A percentile compares a stretch with the other conserved stretches of the same genome.
These are phyloP conservation scores for Aspergillus sp. DNA, from an alignment of 2,329 filamentous ascomycete species.

Conservation along the genomic window DNA sequence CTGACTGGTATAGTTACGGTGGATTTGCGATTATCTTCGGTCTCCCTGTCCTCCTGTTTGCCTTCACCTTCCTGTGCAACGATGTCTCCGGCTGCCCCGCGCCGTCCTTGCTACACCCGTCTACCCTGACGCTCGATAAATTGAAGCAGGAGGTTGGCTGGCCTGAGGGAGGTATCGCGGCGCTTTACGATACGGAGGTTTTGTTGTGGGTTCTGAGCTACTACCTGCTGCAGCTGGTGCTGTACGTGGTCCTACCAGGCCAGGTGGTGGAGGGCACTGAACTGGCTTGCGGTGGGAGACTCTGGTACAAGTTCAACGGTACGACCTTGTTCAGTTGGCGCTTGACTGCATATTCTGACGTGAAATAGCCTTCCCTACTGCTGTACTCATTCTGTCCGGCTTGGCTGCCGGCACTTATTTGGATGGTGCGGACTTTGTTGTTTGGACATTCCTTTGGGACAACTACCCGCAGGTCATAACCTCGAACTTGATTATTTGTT, in stretches of 20 bases:
- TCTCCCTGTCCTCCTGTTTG: conserved; percentile 75
- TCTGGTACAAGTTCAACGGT: conserved; percentile 83
- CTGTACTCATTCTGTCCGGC: conserved; percentile 68
- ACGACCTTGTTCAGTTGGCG: conserved; percentile 21
- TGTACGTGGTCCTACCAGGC: conserved; percentile 77
- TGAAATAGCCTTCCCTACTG: conserved; percentile 69
- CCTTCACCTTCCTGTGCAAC: conserved; percentile 84
- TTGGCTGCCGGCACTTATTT: conserved; percentile 71
- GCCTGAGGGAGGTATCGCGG: conserved; percentile 68
- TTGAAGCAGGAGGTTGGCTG: conserved; percentile 81
- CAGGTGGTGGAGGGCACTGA: conserved; percentile 68
- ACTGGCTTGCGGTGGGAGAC: conserved; percentile 67
- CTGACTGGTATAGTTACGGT: conserved; percentile 59
- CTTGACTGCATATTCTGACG: conserved; percentile 15
- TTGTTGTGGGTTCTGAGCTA: conserved; percentile 72
- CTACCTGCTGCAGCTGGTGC: conserved; percentile 71
- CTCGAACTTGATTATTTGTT: conserved; percentile 75
- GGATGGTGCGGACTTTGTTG: conserved; percentile 76
- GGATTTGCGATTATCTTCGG: conserved; percentile 76
- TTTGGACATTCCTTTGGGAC: conserved; percentile 92
- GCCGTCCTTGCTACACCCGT: conserved; percentile 73
- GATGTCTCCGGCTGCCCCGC: conserved; percentile 88
- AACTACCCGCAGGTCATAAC: conserved; percentile 87
- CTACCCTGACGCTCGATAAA: conserved; percentile 66
- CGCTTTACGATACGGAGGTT: conserved; percentile 68